phyloP scores from a whole-genome alignment of 805 yeast species.

The Deakozyma indianensis region DNA sequence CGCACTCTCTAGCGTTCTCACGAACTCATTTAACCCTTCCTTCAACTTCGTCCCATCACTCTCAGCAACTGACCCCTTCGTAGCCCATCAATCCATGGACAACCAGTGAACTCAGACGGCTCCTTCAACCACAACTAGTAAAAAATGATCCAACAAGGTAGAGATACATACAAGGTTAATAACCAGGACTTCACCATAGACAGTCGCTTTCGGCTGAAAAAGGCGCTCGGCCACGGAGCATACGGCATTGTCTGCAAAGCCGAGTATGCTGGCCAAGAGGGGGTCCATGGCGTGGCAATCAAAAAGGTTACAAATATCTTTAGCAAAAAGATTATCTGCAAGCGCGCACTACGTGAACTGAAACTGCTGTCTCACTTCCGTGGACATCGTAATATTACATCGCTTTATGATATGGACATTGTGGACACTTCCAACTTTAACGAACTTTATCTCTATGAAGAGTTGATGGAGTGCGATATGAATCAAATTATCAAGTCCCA shows the following conservation, averaged over 20 bases:
- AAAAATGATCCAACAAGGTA: constrained; percentile 11
- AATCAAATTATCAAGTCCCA: constrained; percentile 93
- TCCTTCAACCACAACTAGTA: too few relatives aligned
- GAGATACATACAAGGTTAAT: constrained; percentile 45
- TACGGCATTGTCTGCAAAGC: constrained; percentile 97
- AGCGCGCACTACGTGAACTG: constrained; percentile 81
- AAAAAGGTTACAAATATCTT: constrained; percentile 93
- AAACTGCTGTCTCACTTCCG: constrained; percentile 84
- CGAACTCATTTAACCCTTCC: too few relatives aligned
- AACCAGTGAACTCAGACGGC: too few relatives aligned
- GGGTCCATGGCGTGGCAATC: constrained; percentile 81
- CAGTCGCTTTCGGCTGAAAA: constrained; percentile 71
- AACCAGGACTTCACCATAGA: constrained; percentile 92
- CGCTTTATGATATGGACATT: constrained; percentile 87
- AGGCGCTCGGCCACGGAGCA: constrained; percentile 96
- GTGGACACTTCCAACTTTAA: constrained; percentile 69
- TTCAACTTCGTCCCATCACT: too few relatives aligned
- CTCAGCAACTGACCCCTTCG: too few relatives aligned
- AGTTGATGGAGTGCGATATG: constrained; percentile 97
- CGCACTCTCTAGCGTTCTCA: too few relatives aligned
- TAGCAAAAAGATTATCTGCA: constrained; percentile 78
- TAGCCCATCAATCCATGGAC: too few relatives aligned
- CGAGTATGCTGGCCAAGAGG: constrained; percentile 53
- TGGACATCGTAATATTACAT: constrained; percentile 92
- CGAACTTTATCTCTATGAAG: constrained; percentile 88